These are phyloP conservation scores for Trichoderma brevicompactum DNA, from an alignment of 2,329 filamentous ascomycete genomes.

Conservation along the genomic window DNA sequence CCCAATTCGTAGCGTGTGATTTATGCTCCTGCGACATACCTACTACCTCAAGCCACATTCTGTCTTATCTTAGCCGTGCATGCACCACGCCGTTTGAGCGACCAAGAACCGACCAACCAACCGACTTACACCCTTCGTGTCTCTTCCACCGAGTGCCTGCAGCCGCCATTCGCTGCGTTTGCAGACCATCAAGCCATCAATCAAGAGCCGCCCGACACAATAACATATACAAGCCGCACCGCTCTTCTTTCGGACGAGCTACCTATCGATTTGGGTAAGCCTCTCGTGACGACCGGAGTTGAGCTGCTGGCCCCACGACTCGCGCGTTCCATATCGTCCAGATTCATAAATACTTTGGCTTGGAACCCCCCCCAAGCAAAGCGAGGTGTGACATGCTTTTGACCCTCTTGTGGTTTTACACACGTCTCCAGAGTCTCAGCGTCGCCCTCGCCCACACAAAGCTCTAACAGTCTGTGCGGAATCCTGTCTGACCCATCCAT, in stretches of 20 bases:
- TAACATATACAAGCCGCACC: constrained; percentile 19
- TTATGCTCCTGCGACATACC: constrained; percentile 3
- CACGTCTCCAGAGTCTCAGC: constrained; percentile 6
- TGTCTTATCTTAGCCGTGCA: constrained; percentile 24
- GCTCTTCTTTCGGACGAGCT: constrained; percentile 12
- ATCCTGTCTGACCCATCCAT: constrained; percentile 7
- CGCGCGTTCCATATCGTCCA: constrained; percentile 1
- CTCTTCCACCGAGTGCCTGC: constrained; percentile 9
- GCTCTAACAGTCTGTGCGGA: neutral
- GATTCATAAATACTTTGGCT: constrained; percentile 17
- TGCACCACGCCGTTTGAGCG: constrained; percentile 21
- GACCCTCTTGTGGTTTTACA: neutral
- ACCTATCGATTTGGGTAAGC: constrained; percentile 9
- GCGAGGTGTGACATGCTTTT: constrained; percentile 12
- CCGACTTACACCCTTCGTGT: constrained; percentile 32
- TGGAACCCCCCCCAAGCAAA: neutral
- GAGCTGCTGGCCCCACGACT: constrained; percentile 17
- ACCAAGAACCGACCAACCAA: constrained; percentile 28
- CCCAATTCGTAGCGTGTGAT: constrained; percentile 17
- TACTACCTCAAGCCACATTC: constrained; percentile 18
- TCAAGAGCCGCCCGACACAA: constrained; percentile 23
- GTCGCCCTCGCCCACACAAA: neutral
- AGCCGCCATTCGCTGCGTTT: constrained; percentile 27
- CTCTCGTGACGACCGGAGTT: neutral
- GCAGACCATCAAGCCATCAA: constrained; percentile 7